Percentiles rank a stretch among this genome's conserved stretches.
phyloP scores from a whole-genome alignment of 2,329 filamentous ascomycete genomes.

The Rhytidhysteron rufulum region DNA sequence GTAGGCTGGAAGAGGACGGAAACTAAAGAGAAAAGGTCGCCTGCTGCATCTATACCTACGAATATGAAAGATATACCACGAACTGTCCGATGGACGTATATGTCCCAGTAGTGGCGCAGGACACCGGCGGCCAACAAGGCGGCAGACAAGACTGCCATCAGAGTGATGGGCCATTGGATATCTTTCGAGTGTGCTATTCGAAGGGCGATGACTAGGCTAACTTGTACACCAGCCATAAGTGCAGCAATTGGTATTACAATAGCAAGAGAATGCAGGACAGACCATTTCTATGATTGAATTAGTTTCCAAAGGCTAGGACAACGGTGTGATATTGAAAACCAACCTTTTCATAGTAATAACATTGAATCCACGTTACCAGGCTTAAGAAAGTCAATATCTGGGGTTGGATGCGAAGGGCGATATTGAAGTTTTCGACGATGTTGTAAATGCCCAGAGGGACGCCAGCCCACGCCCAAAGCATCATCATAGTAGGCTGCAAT shows the following conservation, averaged over 20 bases:
- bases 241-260: slow-evolving; percentile 51
- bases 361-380: slow-evolving; percentile 54
- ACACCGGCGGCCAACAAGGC: slow-evolving; percentile 63
- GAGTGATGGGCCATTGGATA: slow-evolving; percentile 57
- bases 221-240: slow-evolving; percentile 58
- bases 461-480: slow-evolving; percentile 65
- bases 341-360: slow-evolving; percentile 50
- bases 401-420: slow-evolving; percentile 53
- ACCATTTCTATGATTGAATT: slow-evolving; percentile 46
- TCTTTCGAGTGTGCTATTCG: slow-evolving; percentile 42
- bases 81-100: slow-evolving; percentile 62
- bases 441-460: slow-evolving; percentile 63
- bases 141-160: slow-evolving; percentile 66
- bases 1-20: slow-evolving; percentile 60
- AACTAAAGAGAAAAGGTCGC: slow-evolving; percentile 63
- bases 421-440: slow-evolving; percentile 51
- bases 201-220: slow-evolving; percentile 56
- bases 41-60: slow-evolving; percentile 65
- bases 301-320: background rate
- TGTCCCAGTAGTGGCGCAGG: slow-evolving; percentile 66
- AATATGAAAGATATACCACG: slow-evolving; percentile 70
- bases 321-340: background rate
- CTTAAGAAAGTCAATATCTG: slow-evolving; percentile 53
- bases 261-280: slow-evolving; percentile 44
- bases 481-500: slow-evolving; percentile 67